Percentiles rank a stretch among this genome's conserved stretches.
These are phyloP conservation scores for Epichloe typhina DNA, from an alignment of 2,329 filamentous ascomycete genomes.

Conservation along the genomic window DNA sequence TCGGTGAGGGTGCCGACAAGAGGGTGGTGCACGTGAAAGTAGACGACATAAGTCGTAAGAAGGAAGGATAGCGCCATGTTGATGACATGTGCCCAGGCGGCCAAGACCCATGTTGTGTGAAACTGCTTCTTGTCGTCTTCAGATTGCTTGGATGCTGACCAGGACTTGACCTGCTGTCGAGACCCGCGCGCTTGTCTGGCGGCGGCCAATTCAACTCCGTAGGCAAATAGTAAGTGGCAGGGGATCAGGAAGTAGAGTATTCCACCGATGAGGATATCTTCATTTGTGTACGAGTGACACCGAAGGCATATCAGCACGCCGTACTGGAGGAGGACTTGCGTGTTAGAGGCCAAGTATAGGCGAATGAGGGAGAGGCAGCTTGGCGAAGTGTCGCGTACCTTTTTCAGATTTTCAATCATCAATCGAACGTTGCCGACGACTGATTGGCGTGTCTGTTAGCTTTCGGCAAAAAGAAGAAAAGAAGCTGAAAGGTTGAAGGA, in stretches of 20 bases:
- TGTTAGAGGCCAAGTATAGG: neutral
- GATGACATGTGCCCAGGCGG: constrained; percentile 67
- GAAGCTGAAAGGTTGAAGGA: too few species aligned
- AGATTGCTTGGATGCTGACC: constrained; percentile 29
- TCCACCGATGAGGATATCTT: constrained; percentile 64
- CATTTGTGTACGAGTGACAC: constrained; percentile 73
- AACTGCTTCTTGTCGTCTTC: constrained; percentile 54
- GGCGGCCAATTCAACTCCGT: constrained; percentile 75
- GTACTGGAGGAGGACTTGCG: constrained; percentile 45
- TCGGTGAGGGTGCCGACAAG: constrained; percentile 85
- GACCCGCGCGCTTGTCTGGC: constrained; percentile 64
- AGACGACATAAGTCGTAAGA: constrained; percentile 75
- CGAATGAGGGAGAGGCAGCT: neutral
- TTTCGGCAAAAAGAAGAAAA: neutral
- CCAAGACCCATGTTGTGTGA: constrained; percentile 62
- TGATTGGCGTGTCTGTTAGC: constrained; percentile 18
- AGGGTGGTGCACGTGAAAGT: constrained; percentile 83
- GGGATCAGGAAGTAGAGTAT: constrained; percentile 79
- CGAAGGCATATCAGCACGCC: constrained; percentile 85
- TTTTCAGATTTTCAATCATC: constrained; percentile 97
- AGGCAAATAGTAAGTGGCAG: constrained; percentile 80
- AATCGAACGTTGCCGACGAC: constrained; percentile 88
- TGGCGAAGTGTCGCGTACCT: constrained; percentile 36
- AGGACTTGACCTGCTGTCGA: constrained; percentile 40
- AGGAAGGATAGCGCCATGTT: constrained; percentile 74